A percentile compares a stretch with the other conserved stretches of the same genome.
Evolutionary conservation across 192 early-diverging fungal species (phyloP).

Genomic region (Allomyces macrogynus): DNA sequence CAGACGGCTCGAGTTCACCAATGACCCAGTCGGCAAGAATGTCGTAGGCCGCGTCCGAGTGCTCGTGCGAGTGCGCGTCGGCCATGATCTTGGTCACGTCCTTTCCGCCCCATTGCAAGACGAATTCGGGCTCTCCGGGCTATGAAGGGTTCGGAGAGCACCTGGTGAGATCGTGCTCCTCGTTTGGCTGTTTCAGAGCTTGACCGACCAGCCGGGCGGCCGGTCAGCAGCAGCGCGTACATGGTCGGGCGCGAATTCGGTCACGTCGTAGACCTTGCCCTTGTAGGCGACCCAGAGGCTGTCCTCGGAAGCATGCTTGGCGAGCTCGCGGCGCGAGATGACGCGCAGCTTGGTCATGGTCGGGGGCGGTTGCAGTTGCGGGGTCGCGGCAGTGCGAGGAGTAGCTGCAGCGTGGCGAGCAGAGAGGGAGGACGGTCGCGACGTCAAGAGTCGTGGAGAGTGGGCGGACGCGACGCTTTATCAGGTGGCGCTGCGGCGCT

Average conservation of each 20-base stretch:
- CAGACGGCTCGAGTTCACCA: conserved; percentile 17
- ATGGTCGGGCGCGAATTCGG: neutral
- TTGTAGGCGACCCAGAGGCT: neutral
- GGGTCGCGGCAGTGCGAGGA: too few species aligned
- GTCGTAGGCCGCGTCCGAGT: conserved; percentile 68
- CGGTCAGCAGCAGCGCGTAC: neutral
- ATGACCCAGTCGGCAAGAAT: conserved; percentile 66
- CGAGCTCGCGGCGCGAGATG: neutral
- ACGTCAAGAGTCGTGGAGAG: too few species aligned
- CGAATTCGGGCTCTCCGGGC: conserved; percentile 75
- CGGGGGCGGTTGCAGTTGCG: too few species aligned
- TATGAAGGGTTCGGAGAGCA: conserved; percentile 14
- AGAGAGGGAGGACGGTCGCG: too few species aligned
- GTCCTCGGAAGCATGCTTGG: neutral
- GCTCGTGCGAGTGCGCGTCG: conserved; percentile 50
- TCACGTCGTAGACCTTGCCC: neutral
- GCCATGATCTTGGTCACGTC: conserved; percentile 62
- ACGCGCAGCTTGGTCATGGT: neutral
- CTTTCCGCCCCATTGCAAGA: conserved; percentile 68
- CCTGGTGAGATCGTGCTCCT: too few species aligned
- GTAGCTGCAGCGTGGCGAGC: too few species aligned
- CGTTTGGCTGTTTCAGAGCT: too few species aligned
- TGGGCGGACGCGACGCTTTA: too few species aligned
- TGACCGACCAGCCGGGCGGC: too few species aligned
- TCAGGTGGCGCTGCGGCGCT: too few species aligned